phyloP scores from a whole-genome alignment of 2,329 filamentous ascomycete genomes.

The Hymenoscyphus scutula region DNA sequence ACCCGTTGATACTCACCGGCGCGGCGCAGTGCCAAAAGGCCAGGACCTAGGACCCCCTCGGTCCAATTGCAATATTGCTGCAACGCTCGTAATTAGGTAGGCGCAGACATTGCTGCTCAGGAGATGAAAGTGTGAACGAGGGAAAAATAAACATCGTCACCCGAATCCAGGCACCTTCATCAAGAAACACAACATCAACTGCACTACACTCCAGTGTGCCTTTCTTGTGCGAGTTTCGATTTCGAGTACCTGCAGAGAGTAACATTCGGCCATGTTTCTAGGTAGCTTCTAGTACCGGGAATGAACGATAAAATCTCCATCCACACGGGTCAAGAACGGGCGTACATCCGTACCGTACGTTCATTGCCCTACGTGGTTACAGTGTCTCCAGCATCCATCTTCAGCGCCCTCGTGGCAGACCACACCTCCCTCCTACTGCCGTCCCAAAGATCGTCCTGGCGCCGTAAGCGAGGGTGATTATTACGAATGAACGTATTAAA shows the following conservation, averaged over 20 bases:
- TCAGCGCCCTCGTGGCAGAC: background rate
- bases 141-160: background rate
- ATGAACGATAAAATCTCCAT: background rate
- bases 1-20: background rate
- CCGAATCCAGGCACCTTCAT: background rate
- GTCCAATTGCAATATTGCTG: background rate
- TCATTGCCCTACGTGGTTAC: background rate
- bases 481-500: background rate
- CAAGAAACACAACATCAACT: background rate
- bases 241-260: conserved; percentile 2
- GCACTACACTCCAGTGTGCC: background rate
- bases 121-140: background rate
- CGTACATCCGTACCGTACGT: conserved; percentile 1
- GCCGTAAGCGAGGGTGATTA: background rate
- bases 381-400: background rate
- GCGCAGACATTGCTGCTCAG: background rate
- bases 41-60: too few species aligned
- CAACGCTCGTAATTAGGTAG: background rate
- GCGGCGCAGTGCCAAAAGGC: background rate
- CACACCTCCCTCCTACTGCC: background rate
- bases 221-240: background rate
- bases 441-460: conserved; percentile 6
- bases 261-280: background rate
- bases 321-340: background rate
- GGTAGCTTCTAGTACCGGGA: background rate